Evolutionary conservation across 495 filamentous ascomycete genomes (phyloP), one percentile per base, ranked within the genome.

Genomic region (Hyaloscypha hepaticicola): DNA sequence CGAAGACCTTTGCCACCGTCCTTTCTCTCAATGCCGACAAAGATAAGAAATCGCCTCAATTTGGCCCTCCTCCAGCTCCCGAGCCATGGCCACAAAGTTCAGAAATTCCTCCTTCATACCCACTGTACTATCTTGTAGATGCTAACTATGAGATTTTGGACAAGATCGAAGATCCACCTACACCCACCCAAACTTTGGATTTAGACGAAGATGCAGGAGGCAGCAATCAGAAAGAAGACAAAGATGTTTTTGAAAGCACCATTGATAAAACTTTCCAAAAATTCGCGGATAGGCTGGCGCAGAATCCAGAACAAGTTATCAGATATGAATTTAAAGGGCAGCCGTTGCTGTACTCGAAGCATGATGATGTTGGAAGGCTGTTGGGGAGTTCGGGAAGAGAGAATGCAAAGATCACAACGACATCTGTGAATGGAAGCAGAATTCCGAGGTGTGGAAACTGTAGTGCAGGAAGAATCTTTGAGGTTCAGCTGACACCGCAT

Each of bases 261-360:
- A 83, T 96, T 72, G 95, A 99, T 79, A 90, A 87, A 53, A 87
- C 88, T 0, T 99, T 99, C 78, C 92, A 96, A 74, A 88, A 86
- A 61, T 92, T 99, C 74, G 93, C 96, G 0, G 93, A 93, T 70
- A 79, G 92, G 2, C 81, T 97, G 8, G 85, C 84, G 0, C 91
- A 98, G 73, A 99, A 99, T 76, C 92, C 95, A 0, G 92, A 96
- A 66, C 95, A 99, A 71, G 88, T 93, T 16, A 86, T 99, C 34
- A 87, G 96, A 49, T 99, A 98, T 72, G 93, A 98, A 73, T 96
- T 91, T 74, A 80, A 78, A 1, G 96, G 95, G 0, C 67, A 77
- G 26, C 94, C 96, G 26, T 74, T 99, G 45, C 81, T 98, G 14
- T 99, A 96, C 73, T 85, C 84, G 22, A 88, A 88, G 69, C 79